phyloP scores from a whole-genome alignment of 129 eudicot genomes.

The Apium graveolens region DNA sequence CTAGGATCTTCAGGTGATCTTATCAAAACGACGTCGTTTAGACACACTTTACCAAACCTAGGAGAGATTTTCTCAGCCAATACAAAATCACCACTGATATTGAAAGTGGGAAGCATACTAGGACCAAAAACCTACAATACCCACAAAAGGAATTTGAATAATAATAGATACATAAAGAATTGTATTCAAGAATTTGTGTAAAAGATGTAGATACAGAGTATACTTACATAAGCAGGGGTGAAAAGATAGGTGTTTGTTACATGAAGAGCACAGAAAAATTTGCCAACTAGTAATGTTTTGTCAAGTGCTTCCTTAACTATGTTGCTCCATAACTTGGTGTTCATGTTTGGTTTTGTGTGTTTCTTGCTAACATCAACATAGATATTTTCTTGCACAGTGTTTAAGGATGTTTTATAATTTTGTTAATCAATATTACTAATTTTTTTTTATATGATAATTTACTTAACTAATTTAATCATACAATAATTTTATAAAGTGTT shows the following conservation, averaged over 20 bases:
- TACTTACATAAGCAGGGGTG: constrained; percentile 34
- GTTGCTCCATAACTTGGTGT: constrained; percentile 27
- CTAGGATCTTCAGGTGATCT: constrained; percentile 58
- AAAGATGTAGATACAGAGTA: background rate
- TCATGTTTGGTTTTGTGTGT: constrained; percentile 11
- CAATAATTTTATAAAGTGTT: too few species aligned
- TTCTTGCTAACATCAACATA: background rate
- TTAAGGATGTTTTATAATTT: background rate
- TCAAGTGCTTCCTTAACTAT: constrained; percentile 43
- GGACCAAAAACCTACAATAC: constrained; percentile 58
- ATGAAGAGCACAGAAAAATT: constrained; percentile 45
- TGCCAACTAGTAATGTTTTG: constrained; percentile 23
- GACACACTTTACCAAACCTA: constrained; percentile 44
- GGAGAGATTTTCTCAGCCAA: constrained; percentile 48
- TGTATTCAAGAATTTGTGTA: background rate
- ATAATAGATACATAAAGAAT: background rate
- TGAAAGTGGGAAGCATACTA: constrained; percentile 89
- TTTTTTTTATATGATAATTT: too few species aligned
- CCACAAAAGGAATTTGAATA: background rate
- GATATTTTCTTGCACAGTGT: background rate
- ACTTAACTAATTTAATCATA: too few species aligned
- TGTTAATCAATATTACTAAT: too few species aligned
- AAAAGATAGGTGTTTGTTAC: constrained; percentile 46
- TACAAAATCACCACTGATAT: constrained; percentile 34
- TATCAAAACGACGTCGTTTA: constrained; percentile 47